Evolutionary conservation across 352 stramenopile species (phyloP).

Genomic region (Phytophthora tentaculata): DNA sequence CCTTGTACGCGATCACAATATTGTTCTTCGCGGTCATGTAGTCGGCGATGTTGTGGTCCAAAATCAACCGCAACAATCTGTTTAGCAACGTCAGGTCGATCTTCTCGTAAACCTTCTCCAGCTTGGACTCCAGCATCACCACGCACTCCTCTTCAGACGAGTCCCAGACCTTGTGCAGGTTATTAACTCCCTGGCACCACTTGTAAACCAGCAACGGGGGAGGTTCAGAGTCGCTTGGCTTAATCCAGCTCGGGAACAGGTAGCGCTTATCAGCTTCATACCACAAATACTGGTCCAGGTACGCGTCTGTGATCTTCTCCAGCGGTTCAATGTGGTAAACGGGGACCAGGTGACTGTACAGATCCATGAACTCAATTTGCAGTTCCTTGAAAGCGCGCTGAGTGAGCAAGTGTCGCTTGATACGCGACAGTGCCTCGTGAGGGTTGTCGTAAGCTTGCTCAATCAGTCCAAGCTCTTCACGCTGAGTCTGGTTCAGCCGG

Average conservation of each 20-base stretch:
- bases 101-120: slow-evolving; percentile 99
- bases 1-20: slow-evolving; percentile 98
- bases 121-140: slow-evolving; percentile 98
- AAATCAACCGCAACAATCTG: slow-evolving; percentile 97
- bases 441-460: slow-evolving; percentile 99
- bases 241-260: slow-evolving; percentile 99
- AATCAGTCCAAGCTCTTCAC: slow-evolving; percentile 99
- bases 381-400: slow-evolving; percentile 99
- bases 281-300: slow-evolving; percentile 99
- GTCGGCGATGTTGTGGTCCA: slow-evolving; percentile 99
- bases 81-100: slow-evolving; percentile 99
- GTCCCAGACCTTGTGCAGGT: slow-evolving; percentile 98
- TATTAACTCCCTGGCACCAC: slow-evolving; percentile 99
- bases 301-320: slow-evolving; percentile 99
- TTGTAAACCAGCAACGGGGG: slow-evolving; percentile 99
- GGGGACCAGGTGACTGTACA: slow-evolving; percentile 98
- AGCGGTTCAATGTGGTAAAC: slow-evolving; percentile 99
- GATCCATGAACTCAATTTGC: slow-evolving; percentile 99
- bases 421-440: slow-evolving; percentile 97
- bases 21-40: slow-evolving; percentile 99
- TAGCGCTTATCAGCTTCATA: slow-evolving; percentile 99
- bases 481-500: slow-evolving; percentile 97
- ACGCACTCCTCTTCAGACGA: slow-evolving; percentile 98
- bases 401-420: slow-evolving; percentile 99
- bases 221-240: slow-evolving; percentile 98